Percentiles rank a stretch among this genome's conserved stretches.
Evolutionary conservation across 371 early-diverging fungal species (phyloP).

Genomic region (Actinomucor elegans): DNA sequence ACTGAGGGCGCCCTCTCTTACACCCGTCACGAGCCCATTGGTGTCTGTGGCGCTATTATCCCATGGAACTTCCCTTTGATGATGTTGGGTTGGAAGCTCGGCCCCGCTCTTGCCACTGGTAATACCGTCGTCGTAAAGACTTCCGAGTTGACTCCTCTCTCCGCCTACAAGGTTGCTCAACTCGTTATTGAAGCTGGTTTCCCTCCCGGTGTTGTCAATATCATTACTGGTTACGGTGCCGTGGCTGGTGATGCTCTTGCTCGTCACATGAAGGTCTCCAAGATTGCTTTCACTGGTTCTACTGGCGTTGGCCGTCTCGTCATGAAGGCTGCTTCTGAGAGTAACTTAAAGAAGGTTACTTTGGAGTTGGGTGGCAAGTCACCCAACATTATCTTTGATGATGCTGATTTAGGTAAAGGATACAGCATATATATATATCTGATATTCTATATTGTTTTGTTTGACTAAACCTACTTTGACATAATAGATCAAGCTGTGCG

Average conservation of each 20-base stretch:
- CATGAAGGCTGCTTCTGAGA: slow-evolving; percentile 59
- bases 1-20: slow-evolving; percentile 55
- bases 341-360: slow-evolving; percentile 75
- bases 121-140: slow-evolving; percentile 84
- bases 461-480: too few species aligned
- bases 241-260: slow-evolving; percentile 44
- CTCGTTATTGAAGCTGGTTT: slow-evolving; percentile 53
- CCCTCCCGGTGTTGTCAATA: slow-evolving; percentile 73
- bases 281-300: slow-evolving; percentile 68
- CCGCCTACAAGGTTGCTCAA: slow-evolving; percentile 49
- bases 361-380: slow-evolving; percentile 87
- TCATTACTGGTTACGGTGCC: slow-evolving; percentile 54
- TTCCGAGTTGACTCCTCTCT: slow-evolving; percentile 71
- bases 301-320: slow-evolving; percentile 57
- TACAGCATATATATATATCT: too few species aligned
- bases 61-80: slow-evolving; percentile 87
- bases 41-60: slow-evolving; percentile 79
- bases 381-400: slow-evolving; percentile 88
- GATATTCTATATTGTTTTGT: too few species aligned
- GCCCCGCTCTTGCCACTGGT: slow-evolving; percentile 88
- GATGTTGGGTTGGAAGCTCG: slow-evolving; percentile 82
- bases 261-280: slow-evolving; percentile 45
- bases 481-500: slow-evolving; percentile 77
- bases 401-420: slow-evolving; percentile 78
- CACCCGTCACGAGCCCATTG: slow-evolving; percentile 78